phyloP scores from a whole-genome alignment of 306 rosid species.

The Prunus davidiana region DNA sequence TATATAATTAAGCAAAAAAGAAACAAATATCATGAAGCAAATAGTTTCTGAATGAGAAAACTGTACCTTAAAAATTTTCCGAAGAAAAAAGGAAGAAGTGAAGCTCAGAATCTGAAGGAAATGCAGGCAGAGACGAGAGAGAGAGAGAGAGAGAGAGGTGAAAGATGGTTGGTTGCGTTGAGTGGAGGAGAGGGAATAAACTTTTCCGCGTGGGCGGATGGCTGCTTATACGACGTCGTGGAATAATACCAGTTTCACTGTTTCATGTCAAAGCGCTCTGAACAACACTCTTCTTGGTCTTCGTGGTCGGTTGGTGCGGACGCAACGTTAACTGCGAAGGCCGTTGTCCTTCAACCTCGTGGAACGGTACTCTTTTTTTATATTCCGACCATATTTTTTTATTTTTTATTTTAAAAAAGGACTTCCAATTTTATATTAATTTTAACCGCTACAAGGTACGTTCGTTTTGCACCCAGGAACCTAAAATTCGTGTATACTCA shows the following conservation, averaged over 20 bases:
- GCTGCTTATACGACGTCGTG: conserved; percentile 1
- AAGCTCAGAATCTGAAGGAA: not conserved
- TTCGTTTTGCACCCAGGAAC: not conserved
- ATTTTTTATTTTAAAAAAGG: too few species aligned
- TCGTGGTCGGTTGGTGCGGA: not conserved
- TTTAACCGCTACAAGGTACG: not conserved
- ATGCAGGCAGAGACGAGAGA: not conserved
- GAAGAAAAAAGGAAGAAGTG: not conserved
- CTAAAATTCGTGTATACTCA: too few species aligned
- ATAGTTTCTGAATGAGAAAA: not conserved
- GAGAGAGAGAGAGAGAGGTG: too few species aligned
- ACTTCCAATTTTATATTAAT: not conserved
- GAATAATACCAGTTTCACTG: not conserved
- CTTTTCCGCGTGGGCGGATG: not conserved
- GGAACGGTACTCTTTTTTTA: not conserved
- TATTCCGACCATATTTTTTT: too few species aligned
- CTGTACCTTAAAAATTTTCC: not conserved
- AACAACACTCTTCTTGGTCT: not conserved
- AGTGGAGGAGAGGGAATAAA: not conserved
- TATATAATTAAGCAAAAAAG: too few species aligned
- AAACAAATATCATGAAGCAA: not conserved
- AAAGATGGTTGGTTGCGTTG: not conserved
- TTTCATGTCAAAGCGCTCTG: too few species aligned
- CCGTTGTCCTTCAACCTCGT: not conserved
- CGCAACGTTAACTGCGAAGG: not conserved